A percentile compares a stretch with the other conserved stretches of the same genome.
Conservation (phyloP, 441 rosid genomes). For the Kokia cookei region DNA sequence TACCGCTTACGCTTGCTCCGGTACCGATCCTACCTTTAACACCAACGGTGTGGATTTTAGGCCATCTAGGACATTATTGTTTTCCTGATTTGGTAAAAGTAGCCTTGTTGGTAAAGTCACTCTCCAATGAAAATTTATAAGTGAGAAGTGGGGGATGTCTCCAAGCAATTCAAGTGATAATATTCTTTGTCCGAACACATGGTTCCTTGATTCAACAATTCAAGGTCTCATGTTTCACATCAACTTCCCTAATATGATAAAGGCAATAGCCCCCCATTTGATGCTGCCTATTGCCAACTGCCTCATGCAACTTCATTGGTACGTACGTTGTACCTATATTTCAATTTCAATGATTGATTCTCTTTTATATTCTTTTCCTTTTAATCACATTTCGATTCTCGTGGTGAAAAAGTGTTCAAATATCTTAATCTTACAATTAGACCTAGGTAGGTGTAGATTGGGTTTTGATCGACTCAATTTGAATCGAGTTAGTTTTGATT, state of each 20-base stretch:
- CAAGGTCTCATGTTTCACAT: constrained; percentile 17
- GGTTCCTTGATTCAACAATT: neutral
- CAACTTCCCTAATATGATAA: constrained; percentile 7
- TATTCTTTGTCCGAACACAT: constrained; percentile 16
- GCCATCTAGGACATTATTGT: constrained; percentile 16
- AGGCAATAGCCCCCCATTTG: neutral
- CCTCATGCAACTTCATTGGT: neutral
- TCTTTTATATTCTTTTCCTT: neutral
- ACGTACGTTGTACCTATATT: neutral
- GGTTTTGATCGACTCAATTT: too few species aligned
- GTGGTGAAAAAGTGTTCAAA: neutral
- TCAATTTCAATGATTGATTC: neutral
- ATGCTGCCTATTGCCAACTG: neutral
- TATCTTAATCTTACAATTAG: too few species aligned
- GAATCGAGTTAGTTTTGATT: too few species aligned
- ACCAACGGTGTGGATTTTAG: neutral
- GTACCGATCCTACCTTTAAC: too few species aligned
- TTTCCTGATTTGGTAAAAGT: constrained; percentile 28
- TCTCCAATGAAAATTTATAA: neutral
- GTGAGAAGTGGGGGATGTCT: constrained; percentile 9
- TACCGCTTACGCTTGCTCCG: too few species aligned
- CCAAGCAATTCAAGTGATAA: constrained; percentile 5
- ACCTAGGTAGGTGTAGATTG: too few species aligned
- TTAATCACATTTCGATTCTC: neutral
- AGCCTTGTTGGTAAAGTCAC: neutral